Percentiles rank a stretch among this genome's conserved stretches.
phyloP scores from a whole-genome alignment of 2,329 filamentous ascomycete genomes.

The Talaromyces piceae region DNA sequence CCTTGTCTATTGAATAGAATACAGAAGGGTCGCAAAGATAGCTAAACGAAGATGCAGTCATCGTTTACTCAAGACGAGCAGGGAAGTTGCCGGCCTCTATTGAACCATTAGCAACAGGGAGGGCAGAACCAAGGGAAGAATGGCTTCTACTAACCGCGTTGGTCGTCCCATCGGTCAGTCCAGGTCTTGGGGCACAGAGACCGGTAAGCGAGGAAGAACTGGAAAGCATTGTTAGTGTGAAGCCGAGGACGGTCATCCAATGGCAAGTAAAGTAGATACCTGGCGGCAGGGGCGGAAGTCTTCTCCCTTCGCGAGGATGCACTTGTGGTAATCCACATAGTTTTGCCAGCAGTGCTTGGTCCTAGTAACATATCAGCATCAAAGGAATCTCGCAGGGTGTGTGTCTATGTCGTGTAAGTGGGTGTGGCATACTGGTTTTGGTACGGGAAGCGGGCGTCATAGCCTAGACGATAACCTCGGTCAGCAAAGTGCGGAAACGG shows the following conservation, averaged over 20 bases:
- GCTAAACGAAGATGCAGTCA: constrained; percentile 12
- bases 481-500: background rate
- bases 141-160: constrained; percentile 64
- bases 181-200: constrained; percentile 95
- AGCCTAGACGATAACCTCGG: constrained; percentile 53
- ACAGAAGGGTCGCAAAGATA: constrained; percentile 30
- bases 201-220: constrained; percentile 97
- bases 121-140: background rate
- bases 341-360: constrained; percentile 99
- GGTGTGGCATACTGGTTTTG: constrained; percentile 55
- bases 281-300: constrained; percentile 95
- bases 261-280: constrained; percentile 47
- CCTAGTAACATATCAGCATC: constrained; percentile 25
- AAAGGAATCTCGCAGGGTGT: background rate
- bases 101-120: constrained; percentile 3
- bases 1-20: constrained; percentile 29
- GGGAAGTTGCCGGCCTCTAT: constrained; percentile 52
- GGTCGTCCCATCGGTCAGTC: constrained; percentile 93
- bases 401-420: background rate
- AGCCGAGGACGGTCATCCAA: background rate
- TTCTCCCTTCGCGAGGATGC: constrained; percentile 95
- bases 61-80: constrained; percentile 35
- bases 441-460: constrained; percentile 98
- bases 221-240: constrained; percentile 2
- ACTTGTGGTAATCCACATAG: constrained; percentile 99